phyloP scores from a whole-genome alignment of 2,329 filamentous ascomycete genomes.

The Diaporthe sp. region DNA sequence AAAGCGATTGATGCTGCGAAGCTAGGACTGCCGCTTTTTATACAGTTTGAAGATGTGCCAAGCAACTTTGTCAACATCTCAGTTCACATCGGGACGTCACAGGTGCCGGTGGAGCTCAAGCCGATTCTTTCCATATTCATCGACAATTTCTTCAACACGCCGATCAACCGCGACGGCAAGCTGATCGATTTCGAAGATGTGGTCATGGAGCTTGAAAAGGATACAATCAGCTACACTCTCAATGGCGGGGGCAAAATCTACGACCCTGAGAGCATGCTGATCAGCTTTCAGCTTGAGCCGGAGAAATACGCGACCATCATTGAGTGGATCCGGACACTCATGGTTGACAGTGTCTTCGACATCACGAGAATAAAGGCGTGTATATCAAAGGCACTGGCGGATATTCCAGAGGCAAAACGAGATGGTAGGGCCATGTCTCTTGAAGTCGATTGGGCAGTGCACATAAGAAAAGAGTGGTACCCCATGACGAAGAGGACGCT shows the following conservation, averaged over 20 bases:
- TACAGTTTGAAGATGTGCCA: constrained; percentile 96
- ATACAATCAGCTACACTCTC: constrained; percentile 88
- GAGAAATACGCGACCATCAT: constrained; percentile 89
- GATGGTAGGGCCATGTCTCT: constrained; percentile 79
- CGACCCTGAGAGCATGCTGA: constrained; percentile 84
- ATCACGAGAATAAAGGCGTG: constrained; percentile 72
- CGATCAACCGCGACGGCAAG: constrained; percentile 82
- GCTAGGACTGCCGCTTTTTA: constrained; percentile 79
- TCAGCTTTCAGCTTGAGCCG: constrained; percentile 88
- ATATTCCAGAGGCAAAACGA: constrained; percentile 92
- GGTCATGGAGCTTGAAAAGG: constrained; percentile 89
- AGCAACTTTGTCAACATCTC: constrained; percentile 93
- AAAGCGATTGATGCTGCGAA: constrained; percentile 79
- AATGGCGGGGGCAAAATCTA: constrained; percentile 77
- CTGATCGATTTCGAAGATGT: constrained; percentile 91
- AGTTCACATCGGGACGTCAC: constrained; percentile 82
- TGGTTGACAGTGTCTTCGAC: constrained; percentile 92
- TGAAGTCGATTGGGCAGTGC: constrained; percentile 81
- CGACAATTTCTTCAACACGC: constrained; percentile 95
- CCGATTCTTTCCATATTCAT: constrained; percentile 88
- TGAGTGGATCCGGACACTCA: constrained; percentile 85
- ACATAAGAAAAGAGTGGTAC: constrained; percentile 82
- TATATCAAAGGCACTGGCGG: constrained; percentile 86
- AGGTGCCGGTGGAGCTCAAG: constrained; percentile 84
- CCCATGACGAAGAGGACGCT: constrained; percentile 84